Evolutionary conservation across 371 early-diverging fungal species (phyloP).

Genomic region (Mucor irregularis): DNA sequence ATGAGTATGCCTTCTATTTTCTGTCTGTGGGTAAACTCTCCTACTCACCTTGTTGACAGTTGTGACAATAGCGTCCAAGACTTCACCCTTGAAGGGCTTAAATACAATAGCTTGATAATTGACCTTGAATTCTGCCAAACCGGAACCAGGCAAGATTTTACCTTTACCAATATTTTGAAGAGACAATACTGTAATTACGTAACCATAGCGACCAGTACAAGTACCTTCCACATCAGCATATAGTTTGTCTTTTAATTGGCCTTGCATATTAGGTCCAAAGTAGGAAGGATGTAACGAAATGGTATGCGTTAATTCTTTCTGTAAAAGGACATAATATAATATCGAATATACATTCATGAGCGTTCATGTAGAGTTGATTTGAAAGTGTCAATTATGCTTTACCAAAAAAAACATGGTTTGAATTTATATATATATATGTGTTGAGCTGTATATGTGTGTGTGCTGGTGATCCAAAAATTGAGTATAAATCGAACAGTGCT

Average conservation of each 20-base stretch:
- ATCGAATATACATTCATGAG: neutral
- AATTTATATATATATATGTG: neutral
- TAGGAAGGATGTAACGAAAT: conserved; percentile 92
- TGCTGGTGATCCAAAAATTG: too few relatives aligned
- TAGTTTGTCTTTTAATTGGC: conserved; percentile 75
- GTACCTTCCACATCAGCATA: conserved; percentile 95
- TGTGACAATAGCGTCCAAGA: conserved; percentile 94
- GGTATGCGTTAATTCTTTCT: conserved; percentile 86
- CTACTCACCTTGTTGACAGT: conserved; percentile 86
- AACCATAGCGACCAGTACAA: conserved; percentile 92
- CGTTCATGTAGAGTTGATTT: too few relatives aligned
- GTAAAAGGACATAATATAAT: conserved; percentile 1
- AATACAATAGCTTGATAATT: conserved; percentile 97
- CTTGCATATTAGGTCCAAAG: conserved; percentile 85
- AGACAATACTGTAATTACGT: conserved; percentile 89
- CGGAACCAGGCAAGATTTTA: conserved; percentile 83
- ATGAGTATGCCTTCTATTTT: neutral
- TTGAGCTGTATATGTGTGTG: too few relatives aligned
- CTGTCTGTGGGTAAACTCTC: too few relatives aligned
- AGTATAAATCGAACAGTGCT: too few relatives aligned
- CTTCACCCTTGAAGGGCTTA: conserved; percentile 97
- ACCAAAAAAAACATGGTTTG: conserved; percentile 23
- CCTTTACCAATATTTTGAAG: conserved; percentile 79
- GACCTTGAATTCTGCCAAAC: conserved; percentile 92
- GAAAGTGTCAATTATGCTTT: neutral